These are phyloP conservation scores for Plasmodium chabaudi DNA, from an alignment of 169 alveolate species.

Conservation along the genomic window DNA sequence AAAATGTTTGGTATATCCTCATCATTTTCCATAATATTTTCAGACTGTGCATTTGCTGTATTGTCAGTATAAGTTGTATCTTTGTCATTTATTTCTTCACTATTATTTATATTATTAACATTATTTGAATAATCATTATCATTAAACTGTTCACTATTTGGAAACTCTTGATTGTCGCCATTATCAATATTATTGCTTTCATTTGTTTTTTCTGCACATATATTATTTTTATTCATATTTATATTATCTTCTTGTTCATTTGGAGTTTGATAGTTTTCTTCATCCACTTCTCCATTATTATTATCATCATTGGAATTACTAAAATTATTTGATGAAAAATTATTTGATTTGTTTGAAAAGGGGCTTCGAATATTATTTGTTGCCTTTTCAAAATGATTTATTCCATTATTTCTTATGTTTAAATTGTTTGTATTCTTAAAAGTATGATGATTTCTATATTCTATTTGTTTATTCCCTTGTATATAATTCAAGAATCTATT, in stretches of 20 bases:
- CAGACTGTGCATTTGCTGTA: slow-evolving; percentile 8
- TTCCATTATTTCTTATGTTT: background rate
- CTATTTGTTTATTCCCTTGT: slow-evolving; percentile 19
- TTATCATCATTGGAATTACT: too few species aligned
- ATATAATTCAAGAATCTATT: slow-evolving; percentile 64
- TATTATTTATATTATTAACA: slow-evolving; percentile 1
- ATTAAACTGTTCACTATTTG: background rate
- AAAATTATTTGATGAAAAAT: too few species aligned
- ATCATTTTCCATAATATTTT: slow-evolving; percentile 55
- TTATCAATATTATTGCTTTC: background rate
- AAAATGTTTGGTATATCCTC: slow-evolving; percentile 72
- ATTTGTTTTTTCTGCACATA: background rate
- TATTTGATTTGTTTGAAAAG: too few species aligned
- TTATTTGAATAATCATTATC: background rate
- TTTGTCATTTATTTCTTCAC: slow-evolving; percentile 2
- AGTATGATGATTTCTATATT: background rate
- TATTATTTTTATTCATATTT: background rate
- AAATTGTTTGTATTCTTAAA: background rate
- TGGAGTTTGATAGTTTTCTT: too few species aligned
- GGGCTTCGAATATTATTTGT: too few species aligned
- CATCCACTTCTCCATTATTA: too few species aligned
- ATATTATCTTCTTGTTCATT: slow-evolving; percentile 7
- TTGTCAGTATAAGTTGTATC: slow-evolving; percentile 2
- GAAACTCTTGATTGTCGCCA: background rate
- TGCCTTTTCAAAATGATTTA: too few species aligned